Evolutionary conservation across 192 early-diverging fungal species (phyloP).

Genomic region (Martensiomyces pterosporus): DNA sequence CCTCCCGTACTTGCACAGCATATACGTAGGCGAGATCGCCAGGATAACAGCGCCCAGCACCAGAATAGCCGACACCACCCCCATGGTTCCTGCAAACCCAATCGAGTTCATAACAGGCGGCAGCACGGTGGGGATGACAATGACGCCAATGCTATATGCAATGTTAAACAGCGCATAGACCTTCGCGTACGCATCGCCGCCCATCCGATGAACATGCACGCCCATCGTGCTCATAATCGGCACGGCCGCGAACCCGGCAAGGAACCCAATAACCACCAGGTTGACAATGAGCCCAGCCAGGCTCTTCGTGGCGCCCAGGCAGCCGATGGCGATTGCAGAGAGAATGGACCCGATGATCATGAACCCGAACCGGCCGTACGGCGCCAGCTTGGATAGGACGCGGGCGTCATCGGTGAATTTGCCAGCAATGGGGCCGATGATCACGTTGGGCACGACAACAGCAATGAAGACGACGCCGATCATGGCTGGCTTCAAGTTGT

Average conservation of each 20-base stretch:
- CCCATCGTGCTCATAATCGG: constrained; percentile 70
- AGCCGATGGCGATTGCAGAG: constrained; percentile 47
- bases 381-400: constrained; percentile 21
- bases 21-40: constrained; percentile 23
- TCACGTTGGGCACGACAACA: constrained; percentile 64
- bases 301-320: constrained; percentile 31
- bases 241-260: constrained; percentile 37
- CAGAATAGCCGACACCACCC: constrained; percentile 31
- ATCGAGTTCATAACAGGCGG: constrained; percentile 54
- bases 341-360: constrained; percentile 28
- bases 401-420: constrained; percentile 32
- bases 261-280: constrained; percentile 28
- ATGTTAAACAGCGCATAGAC: constrained; percentile 76
- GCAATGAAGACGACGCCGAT: constrained; percentile 60
- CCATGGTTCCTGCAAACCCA: constrained; percentile 56
- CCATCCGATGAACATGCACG: constrained; percentile 59
- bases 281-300: constrained; percentile 38
- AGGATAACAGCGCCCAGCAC: constrained; percentile 37
- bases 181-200: constrained; percentile 55
- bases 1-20: constrained; percentile 33
- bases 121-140: constrained; percentile 64
- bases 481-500: constrained; percentile 13
- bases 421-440: constrained; percentile 57
- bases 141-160: constrained; percentile 71
- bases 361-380: constrained; percentile 41